These are phyloP conservation scores for Mallotus repandus DNA, from an alignment of 441 rosid genomes.

Conservation along the genomic window DNA sequence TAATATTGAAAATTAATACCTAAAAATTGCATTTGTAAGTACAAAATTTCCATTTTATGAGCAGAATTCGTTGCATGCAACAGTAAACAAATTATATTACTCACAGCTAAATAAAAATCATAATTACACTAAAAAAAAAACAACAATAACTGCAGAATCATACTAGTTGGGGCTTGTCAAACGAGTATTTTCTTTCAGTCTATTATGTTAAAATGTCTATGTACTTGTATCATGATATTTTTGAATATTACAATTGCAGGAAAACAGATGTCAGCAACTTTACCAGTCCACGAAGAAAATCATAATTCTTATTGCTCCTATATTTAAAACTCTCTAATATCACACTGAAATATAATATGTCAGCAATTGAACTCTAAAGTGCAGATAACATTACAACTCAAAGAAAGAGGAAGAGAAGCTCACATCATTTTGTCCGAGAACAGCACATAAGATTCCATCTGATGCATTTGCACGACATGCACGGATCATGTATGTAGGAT, in stretches of 20 bases:
- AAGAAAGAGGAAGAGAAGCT: conserved; percentile 29
- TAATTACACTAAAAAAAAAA: background rate
- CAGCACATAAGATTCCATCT: conserved; percentile 91
- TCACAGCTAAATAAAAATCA: too few species aligned
- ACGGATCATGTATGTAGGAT: conserved; percentile 98
- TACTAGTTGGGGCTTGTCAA: background rate
- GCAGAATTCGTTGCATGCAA: background rate
- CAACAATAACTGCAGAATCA: background rate
- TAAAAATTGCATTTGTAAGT: background rate
- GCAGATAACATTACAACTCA: background rate
- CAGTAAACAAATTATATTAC: background rate
- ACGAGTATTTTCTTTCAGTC: background rate
- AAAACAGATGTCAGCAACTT: background rate
- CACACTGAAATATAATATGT: background rate
- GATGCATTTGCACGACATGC: conserved; percentile 98
- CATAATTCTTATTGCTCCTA: background rate
- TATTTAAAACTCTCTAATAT: background rate
- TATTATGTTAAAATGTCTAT: background rate
- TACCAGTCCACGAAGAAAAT: background rate
- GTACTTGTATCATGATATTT: background rate
- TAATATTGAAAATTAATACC: background rate
- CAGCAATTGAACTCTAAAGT: background rate
- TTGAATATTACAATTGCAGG: background rate
- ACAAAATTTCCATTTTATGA: background rate
- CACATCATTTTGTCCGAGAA: conserved; percentile 97